Evolutionary conservation across 495 filamentous ascomycete genomes (phyloP), one percentile per base, ranked within the genome.

Genomic region (Penicillium flavigenum): DNA sequence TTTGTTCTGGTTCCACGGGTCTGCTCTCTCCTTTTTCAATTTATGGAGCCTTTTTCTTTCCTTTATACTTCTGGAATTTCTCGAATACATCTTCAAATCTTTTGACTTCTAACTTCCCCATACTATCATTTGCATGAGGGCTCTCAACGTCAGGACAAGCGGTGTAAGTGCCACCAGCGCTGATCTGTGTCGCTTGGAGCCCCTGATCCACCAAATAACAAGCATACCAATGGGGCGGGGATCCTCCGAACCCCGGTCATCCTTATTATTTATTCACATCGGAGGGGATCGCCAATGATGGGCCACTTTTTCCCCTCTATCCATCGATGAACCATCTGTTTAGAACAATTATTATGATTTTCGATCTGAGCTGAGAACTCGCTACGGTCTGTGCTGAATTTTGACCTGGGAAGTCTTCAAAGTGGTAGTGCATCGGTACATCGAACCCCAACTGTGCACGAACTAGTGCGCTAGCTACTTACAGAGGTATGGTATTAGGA

Each of bases 191-290:
- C 63, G 58, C 47, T 58, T 61, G 58, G 56, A 68, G 63, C 63
- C 63, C 58, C 66, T 62, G 63, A 66, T 66, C 65, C 65, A 63
- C 63, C 63, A 39, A 66, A 64, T 68, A 63, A 68, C 66, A 61
- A 68, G 66, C 63, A 66, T 68, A 55, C 56, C 45, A 54, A 59
- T 63, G 59, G 65, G 61, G 65, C 63, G 63, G 65, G 61, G 65
- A 63, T 68, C 57, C 56, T 32, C 36, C 8, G 32, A 60, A 58
- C 56, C 60, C 57, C 56, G 56, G 51, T 59, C 51, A 48, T 27
- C 38, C 46, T 52, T 60, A 46, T 45, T 36, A 51, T 47, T 58
- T 50, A 36, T 47, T 32, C 44, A 32, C 20, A 26, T 41, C 39
- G 57, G 51, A 51, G 56, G 51, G 29, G 57, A 62, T 59, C 56